Conservation (phyloP, 1,284 basidiomycete species). For the Apiotrichum veenhuisii region DNA sequence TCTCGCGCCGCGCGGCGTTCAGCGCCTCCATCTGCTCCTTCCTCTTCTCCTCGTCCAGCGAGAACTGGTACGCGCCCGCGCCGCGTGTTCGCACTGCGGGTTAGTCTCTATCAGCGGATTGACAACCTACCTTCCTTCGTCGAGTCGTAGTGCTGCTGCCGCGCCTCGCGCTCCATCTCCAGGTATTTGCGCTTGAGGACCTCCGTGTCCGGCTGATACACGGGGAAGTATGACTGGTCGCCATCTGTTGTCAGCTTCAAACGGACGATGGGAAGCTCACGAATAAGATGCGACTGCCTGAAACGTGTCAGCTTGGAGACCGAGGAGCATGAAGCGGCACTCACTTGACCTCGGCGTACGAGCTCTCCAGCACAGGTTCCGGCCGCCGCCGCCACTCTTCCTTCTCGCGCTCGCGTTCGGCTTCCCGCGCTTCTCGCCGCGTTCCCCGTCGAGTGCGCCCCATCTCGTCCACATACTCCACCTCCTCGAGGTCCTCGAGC, state of each 20-base stretch:
- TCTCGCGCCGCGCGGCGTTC: constrained; percentile 63
- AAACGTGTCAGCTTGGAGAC: constrained; percentile 8
- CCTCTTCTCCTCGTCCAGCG: constrained; percentile 71
- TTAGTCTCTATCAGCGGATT: neutral
- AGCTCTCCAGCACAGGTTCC: constrained; percentile 13
- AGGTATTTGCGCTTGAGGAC: constrained; percentile 74
- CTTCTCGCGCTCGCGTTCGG: constrained; percentile 22
- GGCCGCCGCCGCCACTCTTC: neutral
- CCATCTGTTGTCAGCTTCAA: constrained; percentile 52
- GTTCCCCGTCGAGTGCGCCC: constrained; percentile 46
- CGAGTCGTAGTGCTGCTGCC: constrained; percentile 76
- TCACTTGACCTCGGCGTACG: constrained; percentile 47
- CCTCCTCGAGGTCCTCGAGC: constrained; percentile 26
- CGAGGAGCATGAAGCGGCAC: constrained; percentile 13
- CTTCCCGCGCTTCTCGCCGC: constrained; percentile 40
- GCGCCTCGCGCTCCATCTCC: constrained; percentile 62
- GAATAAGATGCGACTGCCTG: constrained; percentile 60
- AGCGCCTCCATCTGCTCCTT: constrained; percentile 74
- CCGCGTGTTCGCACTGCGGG: constrained; percentile 65
- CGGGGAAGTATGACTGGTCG: constrained; percentile 74
- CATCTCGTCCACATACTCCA: constrained; percentile 50
- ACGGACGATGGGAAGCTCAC: constrained; percentile 31
- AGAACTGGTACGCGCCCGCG: constrained; percentile 86
- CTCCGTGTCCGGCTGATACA: constrained; percentile 77
- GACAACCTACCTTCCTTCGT: constrained; percentile 61